Conservation (phyloP, 176 grass and related monocot genomes). For the Phoenix dactylifera region DNA sequence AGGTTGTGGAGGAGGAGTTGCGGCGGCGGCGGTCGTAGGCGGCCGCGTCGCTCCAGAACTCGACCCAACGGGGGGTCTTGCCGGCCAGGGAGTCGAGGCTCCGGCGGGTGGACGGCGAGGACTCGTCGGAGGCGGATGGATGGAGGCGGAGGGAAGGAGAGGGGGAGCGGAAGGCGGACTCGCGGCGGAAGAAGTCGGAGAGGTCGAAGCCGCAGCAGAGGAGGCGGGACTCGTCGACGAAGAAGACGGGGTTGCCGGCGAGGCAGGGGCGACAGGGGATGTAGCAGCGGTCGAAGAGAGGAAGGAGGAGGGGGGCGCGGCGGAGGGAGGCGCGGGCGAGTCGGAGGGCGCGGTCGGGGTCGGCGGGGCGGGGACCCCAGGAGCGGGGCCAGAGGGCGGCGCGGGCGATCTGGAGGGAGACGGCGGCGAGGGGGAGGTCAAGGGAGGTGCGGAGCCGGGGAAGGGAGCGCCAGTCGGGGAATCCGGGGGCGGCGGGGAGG, state of each 20-base stretch:
- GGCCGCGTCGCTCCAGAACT: slow-evolving; percentile 91
- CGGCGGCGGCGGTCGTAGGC: slow-evolving; percentile 77
- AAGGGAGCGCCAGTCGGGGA: slow-evolving; percentile 46
- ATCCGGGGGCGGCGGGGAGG: slow-evolving; percentile 40
- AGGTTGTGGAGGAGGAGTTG: slow-evolving; percentile 59
- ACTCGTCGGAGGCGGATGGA: neutral
- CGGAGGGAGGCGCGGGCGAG: neutral
- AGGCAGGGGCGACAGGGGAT: slow-evolving; percentile 56
- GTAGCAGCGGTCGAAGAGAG: slow-evolving; percentile 37
- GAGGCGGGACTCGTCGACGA: slow-evolving; percentile 46
- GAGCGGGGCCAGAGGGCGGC: slow-evolving; percentile 21
- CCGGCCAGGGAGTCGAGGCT: slow-evolving; percentile 62
- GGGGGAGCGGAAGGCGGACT: neutral
- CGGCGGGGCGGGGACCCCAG: slow-evolving; percentile 9
- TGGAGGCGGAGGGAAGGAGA: neutral
- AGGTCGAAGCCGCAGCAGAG: too few relatives aligned
- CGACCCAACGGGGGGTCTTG: slow-evolving; percentile 78
- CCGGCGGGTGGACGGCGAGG: slow-evolving; percentile 38
- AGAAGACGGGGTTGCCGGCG: slow-evolving; percentile 64
- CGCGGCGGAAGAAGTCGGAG: too few relatives aligned
- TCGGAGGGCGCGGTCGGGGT: slow-evolving; percentile 25
- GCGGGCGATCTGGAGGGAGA: slow-evolving; percentile 12
- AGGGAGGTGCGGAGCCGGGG: slow-evolving; percentile 27
- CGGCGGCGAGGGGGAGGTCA: slow-evolving; percentile 26
- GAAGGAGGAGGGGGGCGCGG: slow-evolving; percentile 26